These are phyloP conservation scores for Pythium aristosporum DNA, from an alignment of 352 stramenopile species.

Conservation along the genomic window DNA sequence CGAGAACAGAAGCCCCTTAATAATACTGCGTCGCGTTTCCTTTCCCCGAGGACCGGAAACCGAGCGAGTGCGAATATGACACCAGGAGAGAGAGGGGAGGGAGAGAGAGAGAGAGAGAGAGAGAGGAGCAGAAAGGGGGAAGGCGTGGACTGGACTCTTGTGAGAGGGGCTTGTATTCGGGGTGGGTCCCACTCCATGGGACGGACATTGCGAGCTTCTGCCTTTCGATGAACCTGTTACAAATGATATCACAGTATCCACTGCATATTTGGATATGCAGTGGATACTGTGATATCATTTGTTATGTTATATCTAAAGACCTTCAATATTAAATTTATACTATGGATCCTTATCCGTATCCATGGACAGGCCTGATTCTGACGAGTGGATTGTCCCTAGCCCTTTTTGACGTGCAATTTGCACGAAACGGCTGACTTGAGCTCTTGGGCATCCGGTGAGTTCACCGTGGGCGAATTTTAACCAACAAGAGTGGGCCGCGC, in stretches of 20 bases:
- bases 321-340: too few relatives aligned
- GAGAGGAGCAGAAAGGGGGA: background rate
- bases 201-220: background rate
- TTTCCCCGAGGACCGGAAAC: background rate
- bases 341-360: background rate
- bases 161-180: slow-evolving; percentile 11
- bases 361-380: background rate
- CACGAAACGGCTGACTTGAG: background rate
- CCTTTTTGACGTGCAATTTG: slow-evolving; percentile 8
- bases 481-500: background rate
- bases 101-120: background rate
- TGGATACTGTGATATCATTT: too few relatives aligned
- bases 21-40: too few relatives aligned
- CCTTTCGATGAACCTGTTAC: background rate
- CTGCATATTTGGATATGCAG: too few relatives aligned
- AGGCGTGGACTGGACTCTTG: slow-evolving; percentile 9
- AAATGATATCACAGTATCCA: background rate
- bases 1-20: background rate
- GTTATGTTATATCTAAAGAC: too few relatives aligned
- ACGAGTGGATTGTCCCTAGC: slow-evolving; percentile 5
- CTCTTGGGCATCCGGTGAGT: background rate
- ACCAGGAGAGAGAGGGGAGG: background rate
- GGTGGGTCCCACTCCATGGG: slow-evolving; percentile 7
- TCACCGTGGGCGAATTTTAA: background rate
- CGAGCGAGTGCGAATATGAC: background rate